Conservation (phyloP, 116 monocot genomes). For the Cymodocea nodosa region DNA sequence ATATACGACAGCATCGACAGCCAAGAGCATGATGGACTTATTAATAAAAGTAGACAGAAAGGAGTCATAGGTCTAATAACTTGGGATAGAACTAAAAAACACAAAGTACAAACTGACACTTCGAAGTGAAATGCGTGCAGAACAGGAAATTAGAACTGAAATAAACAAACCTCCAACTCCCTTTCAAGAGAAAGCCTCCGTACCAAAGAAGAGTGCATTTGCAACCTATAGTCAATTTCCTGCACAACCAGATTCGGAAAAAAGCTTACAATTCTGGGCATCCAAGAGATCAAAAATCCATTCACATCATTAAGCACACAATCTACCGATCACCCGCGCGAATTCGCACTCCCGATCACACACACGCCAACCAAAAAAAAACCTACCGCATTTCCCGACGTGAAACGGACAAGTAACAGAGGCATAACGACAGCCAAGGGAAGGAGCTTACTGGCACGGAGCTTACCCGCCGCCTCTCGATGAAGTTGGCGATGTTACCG, state of each 20-base stretch:
- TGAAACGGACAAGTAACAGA: too few species aligned
- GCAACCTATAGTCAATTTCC: slow-evolving; percentile 15
- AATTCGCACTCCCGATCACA: background rate
- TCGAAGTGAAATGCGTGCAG: background rate
- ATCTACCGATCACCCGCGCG: background rate
- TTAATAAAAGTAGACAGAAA: background rate
- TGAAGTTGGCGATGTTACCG: slow-evolving; percentile 13
- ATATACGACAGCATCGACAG: background rate
- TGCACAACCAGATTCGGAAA: background rate
- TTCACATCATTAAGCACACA: background rate
- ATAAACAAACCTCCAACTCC: slow-evolving; percentile 22
- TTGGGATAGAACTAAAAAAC: background rate
- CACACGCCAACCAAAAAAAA: background rate
- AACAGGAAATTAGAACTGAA: background rate
- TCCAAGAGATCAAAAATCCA: background rate
- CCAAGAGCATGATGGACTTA: background rate
- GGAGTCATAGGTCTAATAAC: background rate
- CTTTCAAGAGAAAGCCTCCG: slow-evolving; percentile 18
- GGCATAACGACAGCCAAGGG: too few species aligned
- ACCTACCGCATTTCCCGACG: background rate
- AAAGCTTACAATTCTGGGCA: background rate
- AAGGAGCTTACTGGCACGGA: slow-evolving; percentile 1
- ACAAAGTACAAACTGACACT: background rate
- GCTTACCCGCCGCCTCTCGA: slow-evolving; percentile 5
- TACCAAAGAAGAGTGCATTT: slow-evolving; percentile 20